phyloP scores from a whole-genome alignment of 176 grass and related monocot species.

The Areca catechu region DNA sequence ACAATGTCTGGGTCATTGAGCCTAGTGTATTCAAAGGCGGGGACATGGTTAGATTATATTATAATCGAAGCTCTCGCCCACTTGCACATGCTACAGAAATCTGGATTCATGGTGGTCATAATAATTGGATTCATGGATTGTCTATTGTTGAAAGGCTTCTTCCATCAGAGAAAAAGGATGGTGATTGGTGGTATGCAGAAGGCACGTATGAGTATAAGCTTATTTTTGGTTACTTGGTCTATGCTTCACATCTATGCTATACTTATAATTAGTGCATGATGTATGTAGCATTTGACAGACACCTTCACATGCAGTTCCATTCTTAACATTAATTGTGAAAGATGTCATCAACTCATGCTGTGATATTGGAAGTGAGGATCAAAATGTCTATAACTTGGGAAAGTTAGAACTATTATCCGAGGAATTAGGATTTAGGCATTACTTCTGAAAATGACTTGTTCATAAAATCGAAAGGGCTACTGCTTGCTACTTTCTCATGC shows the following conservation, averaged over 20 bases:
- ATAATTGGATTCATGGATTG: slow-evolving; percentile 73
- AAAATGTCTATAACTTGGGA: no score
- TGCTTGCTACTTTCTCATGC: no score
- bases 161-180: slow-evolving; percentile 47
- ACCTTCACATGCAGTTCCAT: no score
- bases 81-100: slow-evolving; percentile 61
- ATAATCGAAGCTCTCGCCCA: slow-evolving; percentile 61
- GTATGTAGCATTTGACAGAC: no score
- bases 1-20: slow-evolving; percentile 70
- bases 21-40: slow-evolving; percentile 58
- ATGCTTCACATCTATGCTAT: slow-evolving; percentile 6
- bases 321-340: no score
- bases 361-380: no score
- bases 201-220: slow-evolving; percentile 24
- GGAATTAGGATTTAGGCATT: no score
- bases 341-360: no score
- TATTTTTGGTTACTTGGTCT: slow-evolving; percentile 9
- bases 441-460: no score
- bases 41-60: slow-evolving; percentile 66
- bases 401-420: no score
- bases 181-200: slow-evolving; percentile 84
- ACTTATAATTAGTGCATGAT: neutral
- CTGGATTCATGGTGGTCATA: slow-evolving; percentile 89
- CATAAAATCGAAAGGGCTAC: no score
- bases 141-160: slow-evolving; percentile 51